Evolutionary conservation across 1,139 yeast species (phyloP).

Genomic region (Scheffersomyces parashehatae): DNA sequence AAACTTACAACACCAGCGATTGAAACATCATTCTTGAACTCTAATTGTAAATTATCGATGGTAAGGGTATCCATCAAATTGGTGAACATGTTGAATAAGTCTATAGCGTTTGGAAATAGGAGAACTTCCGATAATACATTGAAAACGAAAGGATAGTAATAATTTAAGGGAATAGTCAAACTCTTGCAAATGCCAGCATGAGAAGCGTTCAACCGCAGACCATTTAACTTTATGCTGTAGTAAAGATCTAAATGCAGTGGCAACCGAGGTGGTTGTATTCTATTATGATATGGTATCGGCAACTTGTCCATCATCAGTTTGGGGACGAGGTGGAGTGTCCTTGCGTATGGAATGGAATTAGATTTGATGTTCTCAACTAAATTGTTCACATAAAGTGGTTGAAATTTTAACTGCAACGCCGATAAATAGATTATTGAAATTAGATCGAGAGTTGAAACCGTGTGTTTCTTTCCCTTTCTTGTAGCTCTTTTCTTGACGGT

Average conservation of each 20-base stretch:
- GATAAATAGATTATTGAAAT: slow-evolving; percentile 42
- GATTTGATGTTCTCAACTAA: slow-evolving; percentile 27
- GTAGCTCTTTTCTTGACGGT: neutral
- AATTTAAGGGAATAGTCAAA: slow-evolving; percentile 19
- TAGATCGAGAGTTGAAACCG: slow-evolving; percentile 25
- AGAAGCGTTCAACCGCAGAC: slow-evolving; percentile 6
- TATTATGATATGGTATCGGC: slow-evolving; percentile 22
- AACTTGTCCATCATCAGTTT: slow-evolving; percentile 20
- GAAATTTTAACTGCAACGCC: slow-evolving; percentile 28
- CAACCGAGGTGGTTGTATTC: slow-evolving; percentile 29
- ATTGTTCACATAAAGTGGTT: slow-evolving; percentile 41
- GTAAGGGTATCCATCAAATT: slow-evolving; percentile 3
- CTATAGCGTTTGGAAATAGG: slow-evolving; percentile 33
- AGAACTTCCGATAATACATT: slow-evolving; percentile 25
- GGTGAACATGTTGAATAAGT: slow-evolving; percentile 23
- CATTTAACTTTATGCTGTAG: slow-evolving; percentile 15
- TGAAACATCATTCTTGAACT: neutral
- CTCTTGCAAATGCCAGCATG: neutral
- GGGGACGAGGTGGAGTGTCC: slow-evolving; percentile 33
- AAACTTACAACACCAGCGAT: slow-evolving; percentile 5
- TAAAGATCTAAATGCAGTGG: slow-evolving; percentile 32
- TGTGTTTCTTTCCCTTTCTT: neutral
- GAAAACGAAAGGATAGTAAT: slow-evolving; percentile 38
- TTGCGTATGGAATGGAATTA: slow-evolving; percentile 41
- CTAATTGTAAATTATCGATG: neutral